Base-by-base conservation (phyloP, 164 flowering plant species). In the Paratinospora sagittata region DNA sequence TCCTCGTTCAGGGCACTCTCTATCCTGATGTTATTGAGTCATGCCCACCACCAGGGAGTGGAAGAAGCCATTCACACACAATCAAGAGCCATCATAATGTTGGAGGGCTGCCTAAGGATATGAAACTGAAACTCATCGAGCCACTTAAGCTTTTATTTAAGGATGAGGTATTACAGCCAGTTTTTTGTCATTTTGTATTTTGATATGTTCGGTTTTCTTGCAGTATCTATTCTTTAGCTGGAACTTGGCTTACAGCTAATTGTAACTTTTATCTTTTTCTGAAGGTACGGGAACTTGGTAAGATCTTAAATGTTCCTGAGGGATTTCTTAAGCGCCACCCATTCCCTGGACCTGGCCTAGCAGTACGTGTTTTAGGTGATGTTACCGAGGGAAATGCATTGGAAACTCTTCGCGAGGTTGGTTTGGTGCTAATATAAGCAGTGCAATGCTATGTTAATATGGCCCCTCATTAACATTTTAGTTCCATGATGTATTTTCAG, bases 51-150 rank as follows among this genome's bases (percentile, higher is more conserved):
- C 98, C 99, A 66, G 98, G 99, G 66, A 86, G 90, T 80, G 99
- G 96, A 77, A 85, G 88, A 76, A 89, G 78, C 23, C 99, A 93
- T 75, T 96, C 99, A 34, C 97, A 90, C 84, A 96, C 98, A 27
- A 96, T 93, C 77, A 96, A 96, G 85, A 96, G 99, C 82, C 99
- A 96, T 83, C 98, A 96, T 74, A 91, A 96, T 81, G 99, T 93
- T 76, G 98, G 99, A 64, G 99, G 99, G 45, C 98, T 96, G 33
- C 99, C 99, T 27, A 88, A 93, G 82, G 90, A 93, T 84, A 96
- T 96, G 99, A 96, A 93, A 74, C 73, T 96, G 77, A 93, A 93
- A 85, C 94, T 96, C 63, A 93, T 93, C 68, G 99, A 96, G 71
- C 99, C 99, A 37, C 95, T 96, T 33, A 96, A 91, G 79, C 96